phyloP scores from a whole-genome alignment of 371 early-diverging fungal genomes.

The Coemansia sp. region DNA sequence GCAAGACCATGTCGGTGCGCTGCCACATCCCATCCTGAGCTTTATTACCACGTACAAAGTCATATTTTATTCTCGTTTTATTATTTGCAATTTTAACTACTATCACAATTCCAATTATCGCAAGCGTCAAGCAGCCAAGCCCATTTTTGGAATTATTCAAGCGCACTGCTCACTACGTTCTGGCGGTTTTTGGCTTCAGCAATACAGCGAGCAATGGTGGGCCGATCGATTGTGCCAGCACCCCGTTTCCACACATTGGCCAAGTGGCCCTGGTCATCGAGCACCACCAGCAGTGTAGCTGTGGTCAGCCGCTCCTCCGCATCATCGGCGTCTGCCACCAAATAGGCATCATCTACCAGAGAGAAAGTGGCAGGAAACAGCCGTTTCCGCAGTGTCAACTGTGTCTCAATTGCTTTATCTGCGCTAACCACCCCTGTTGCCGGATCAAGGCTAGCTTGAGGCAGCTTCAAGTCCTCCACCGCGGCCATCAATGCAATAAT shows the following conservation, averaged over 20 bases:
- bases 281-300: slow-evolving; percentile 9
- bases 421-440: slow-evolving; percentile 41
- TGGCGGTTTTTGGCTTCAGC: not conserved
- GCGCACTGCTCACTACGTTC: not conserved
- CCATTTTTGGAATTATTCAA: not conserved
- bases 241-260: slow-evolving; percentile 47
- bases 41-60: slow-evolving; percentile 38
- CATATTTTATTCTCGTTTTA: not conserved
- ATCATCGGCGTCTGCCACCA: slow-evolving; percentile 49
- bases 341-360: slow-evolving; percentile 36
- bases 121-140: not conserved
- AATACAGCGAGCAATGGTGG: not conserved
- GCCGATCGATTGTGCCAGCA: not conserved
- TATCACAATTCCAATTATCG: not conserved
- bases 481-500: slow-evolving; percentile 69
- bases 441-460: slow-evolving; percentile 19
- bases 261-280: slow-evolving; percentile 16
- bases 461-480: slow-evolving; percentile 54
- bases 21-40: slow-evolving; percentile 45
- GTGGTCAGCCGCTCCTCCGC: slow-evolving; percentile 14
- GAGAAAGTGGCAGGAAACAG: slow-evolving; percentile 9
- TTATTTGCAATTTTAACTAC: not conserved
- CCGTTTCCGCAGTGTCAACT: slow-evolving; percentile 24
- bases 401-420: not conserved
- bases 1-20: slow-evolving; percentile 15